phyloP scores from a whole-genome alignment of 2,329 filamentous ascomycete species.

The Aspergillus pseudoviridinutans region DNA sequence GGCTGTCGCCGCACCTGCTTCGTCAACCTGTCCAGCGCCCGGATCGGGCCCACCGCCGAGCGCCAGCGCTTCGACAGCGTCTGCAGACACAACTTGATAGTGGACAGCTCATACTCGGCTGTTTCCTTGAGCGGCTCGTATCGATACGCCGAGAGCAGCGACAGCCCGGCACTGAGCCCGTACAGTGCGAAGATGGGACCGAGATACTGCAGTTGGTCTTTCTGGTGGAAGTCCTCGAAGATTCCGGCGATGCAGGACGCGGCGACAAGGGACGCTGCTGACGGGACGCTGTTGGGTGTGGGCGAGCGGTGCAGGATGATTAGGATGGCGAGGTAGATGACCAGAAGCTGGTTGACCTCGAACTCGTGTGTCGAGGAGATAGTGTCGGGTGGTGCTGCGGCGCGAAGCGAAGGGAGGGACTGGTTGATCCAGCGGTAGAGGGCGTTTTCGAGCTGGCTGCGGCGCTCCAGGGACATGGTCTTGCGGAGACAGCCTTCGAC shows the following conservation, averaged over 20 bases:
- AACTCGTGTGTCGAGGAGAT: constrained; percentile 18
- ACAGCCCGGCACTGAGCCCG: constrained; percentile 37
- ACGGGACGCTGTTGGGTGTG: constrained; percentile 24
- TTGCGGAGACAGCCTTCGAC: constrained; percentile 36
- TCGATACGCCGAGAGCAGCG: constrained; percentile 37
- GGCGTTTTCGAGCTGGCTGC: constrained; percentile 34
- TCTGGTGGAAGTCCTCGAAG: constrained; percentile 39
- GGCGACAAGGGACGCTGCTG: constrained; percentile 36
- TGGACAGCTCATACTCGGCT: constrained; percentile 20
- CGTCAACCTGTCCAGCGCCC: constrained; percentile 21
- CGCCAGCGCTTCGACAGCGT: constrained; percentile 25
- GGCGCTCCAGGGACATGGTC: constrained; percentile 27
- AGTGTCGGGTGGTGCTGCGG: neutral
- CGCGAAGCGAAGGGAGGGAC: constrained; percentile 14
- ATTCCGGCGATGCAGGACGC: constrained; percentile 42
- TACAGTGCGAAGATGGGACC: constrained; percentile 42
- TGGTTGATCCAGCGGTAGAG: constrained; percentile 40
- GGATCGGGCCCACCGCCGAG: constrained; percentile 17
- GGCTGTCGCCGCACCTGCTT: constrained; percentile 21
- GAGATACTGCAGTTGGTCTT: constrained; percentile 39
- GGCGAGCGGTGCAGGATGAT: constrained; percentile 37
- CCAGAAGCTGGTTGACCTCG: constrained; percentile 34
- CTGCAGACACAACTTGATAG: constrained; percentile 25
- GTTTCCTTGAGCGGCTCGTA: constrained; percentile 28
- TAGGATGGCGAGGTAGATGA: constrained; percentile 38